Evolutionary conservation across 2,329 filamentous ascomycete genomes (phyloP).

Genomic region (Colletotrichum incanum): DNA sequence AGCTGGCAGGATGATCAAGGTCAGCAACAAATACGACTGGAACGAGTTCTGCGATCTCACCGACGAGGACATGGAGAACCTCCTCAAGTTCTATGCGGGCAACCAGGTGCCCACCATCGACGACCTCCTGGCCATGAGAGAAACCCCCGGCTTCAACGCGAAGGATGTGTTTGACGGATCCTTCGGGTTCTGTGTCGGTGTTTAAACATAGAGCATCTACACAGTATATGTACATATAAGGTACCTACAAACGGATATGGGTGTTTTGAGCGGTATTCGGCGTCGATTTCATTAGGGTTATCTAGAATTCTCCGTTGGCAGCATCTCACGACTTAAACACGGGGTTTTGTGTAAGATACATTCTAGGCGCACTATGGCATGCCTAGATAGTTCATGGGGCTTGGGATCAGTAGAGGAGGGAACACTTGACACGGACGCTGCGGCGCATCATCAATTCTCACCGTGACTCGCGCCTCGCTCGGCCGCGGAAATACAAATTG

Average conservation of each 20-base stretch:
- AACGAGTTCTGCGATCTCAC: slow-evolving; percentile 88
- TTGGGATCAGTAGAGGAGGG: neutral
- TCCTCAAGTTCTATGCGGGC: slow-evolving; percentile 81
- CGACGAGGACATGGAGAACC: slow-evolving; percentile 85
- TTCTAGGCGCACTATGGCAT: slow-evolving; percentile 25
- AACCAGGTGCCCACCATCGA: slow-evolving; percentile 71
- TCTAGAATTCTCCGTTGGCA: slow-evolving; percentile 23
- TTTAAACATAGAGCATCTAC: slow-evolving; percentile 20
- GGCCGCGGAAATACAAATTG: neutral
- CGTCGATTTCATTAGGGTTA: slow-evolving; percentile 29
- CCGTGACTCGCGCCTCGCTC: neutral
- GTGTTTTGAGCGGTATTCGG: slow-evolving; percentile 38
- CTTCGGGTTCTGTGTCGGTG: slow-evolving; percentile 71
- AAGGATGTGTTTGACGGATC: slow-evolving; percentile 73
- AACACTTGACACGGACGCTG: neutral
- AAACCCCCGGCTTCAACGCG: slow-evolving; percentile 58
- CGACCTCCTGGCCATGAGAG: slow-evolving; percentile 69
- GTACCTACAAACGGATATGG: slow-evolving; percentile 28
- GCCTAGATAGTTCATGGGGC: neutral
- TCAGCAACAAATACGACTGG: slow-evolving; percentile 89
- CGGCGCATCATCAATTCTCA: neutral
- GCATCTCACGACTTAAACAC: slow-evolving; percentile 19
- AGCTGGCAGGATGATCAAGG: slow-evolving; percentile 84
- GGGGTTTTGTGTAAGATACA: neutral
- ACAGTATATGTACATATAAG: slow-evolving; percentile 12